phyloP scores from a whole-genome alignment of 2,329 filamentous ascomycete species.

The Hypoxylon sp. region DNA sequence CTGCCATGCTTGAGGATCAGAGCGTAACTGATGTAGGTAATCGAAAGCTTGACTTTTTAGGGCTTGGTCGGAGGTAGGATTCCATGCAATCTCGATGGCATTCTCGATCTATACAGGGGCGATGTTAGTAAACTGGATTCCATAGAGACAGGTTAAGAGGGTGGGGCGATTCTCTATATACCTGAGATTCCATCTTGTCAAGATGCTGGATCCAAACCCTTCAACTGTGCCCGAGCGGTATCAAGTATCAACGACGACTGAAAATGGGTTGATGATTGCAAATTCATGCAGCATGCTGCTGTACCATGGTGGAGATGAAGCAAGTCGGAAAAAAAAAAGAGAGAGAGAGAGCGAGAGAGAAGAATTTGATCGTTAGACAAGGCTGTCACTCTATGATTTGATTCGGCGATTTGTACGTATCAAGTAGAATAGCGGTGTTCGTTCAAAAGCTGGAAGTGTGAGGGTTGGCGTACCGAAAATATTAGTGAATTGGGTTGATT shows the following conservation, averaged over 20 bases:
- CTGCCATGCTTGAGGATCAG: slow-evolving; percentile 90
- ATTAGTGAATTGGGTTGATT: slow-evolving; percentile 11
- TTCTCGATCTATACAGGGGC: slow-evolving; percentile 82
- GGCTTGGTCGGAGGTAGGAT: slow-evolving; percentile 80
- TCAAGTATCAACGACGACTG: slow-evolving; percentile 44
- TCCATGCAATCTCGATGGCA: slow-evolving; percentile 94
- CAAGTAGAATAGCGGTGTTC: slow-evolving; percentile 13
- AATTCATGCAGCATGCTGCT: slow-evolving; percentile 46
- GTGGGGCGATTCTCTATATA: slow-evolving; percentile 49
- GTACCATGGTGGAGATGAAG: slow-evolving; percentile 31
- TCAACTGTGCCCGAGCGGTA: slow-evolving; percentile 49
- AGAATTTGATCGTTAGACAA: background rate
- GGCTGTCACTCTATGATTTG: background rate
- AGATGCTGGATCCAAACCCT: slow-evolving; percentile 46
- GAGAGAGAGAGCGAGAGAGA: too few species aligned
- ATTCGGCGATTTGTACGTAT: background rate
- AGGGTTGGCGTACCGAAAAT: background rate
- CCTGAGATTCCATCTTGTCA: slow-evolving; percentile 65
- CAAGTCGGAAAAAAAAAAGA: slow-evolving; percentile 7
- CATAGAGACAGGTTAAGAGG: background rate
- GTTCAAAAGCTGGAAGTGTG: background rate
- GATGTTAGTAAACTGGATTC: slow-evolving; percentile 32
- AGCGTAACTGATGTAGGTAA: slow-evolving; percentile 82
- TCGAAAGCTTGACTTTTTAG: slow-evolving; percentile 88
- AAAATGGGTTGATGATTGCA: slow-evolving; percentile 24